Evolutionary conservation across 1,284 basidiomycete genomes (phyloP).

Genomic region (Athelia sp.): DNA sequence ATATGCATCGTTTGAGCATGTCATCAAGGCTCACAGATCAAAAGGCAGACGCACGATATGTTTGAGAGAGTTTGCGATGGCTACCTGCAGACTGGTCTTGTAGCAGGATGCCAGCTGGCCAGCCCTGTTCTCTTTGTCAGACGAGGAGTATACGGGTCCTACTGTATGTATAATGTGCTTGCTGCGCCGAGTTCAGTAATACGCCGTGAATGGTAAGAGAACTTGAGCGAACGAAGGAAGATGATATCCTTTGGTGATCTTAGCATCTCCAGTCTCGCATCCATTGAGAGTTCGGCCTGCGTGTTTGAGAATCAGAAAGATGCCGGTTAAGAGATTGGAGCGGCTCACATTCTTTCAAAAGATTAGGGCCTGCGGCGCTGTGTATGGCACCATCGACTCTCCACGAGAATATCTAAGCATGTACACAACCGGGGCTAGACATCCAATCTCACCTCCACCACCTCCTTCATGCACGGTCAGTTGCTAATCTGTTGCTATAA

Average conservation of each 20-base stretch:
- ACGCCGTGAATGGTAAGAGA: not conserved
- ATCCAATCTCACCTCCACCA: conserved; percentile 51
- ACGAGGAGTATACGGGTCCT: conserved; percentile 70
- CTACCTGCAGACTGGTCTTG: conserved; percentile 56
- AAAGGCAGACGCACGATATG: conserved; percentile 52
- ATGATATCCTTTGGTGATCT: conserved; percentile 74
- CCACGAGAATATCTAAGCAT: conserved; percentile 6
- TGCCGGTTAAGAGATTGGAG: conserved; percentile 8
- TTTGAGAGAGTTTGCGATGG: conserved; percentile 53
- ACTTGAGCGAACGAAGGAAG: conserved; percentile 56
- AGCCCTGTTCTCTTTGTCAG: conserved; percentile 40
- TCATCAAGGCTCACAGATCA: conserved; percentile 10
- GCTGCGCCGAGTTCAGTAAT: conserved; percentile 28
- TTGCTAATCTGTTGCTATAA: not conserved
- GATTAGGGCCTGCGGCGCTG: conserved; percentile 69
- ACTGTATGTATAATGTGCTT: conserved; percentile 87
- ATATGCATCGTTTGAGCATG: conserved; percentile 3
- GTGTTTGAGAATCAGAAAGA: conserved; percentile 2
- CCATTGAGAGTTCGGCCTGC: conserved; percentile 66
- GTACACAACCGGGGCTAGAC: not conserved
- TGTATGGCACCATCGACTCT: conserved; percentile 87
- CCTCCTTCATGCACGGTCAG: conserved; percentile 40
- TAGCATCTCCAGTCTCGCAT: conserved; percentile 79
- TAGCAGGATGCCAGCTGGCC: conserved; percentile 72
- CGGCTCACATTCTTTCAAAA: conserved; percentile 69